phyloP scores from a whole-genome alignment of 352 stramenopile species.

The Phytophthora fragariaefolia region DNA sequence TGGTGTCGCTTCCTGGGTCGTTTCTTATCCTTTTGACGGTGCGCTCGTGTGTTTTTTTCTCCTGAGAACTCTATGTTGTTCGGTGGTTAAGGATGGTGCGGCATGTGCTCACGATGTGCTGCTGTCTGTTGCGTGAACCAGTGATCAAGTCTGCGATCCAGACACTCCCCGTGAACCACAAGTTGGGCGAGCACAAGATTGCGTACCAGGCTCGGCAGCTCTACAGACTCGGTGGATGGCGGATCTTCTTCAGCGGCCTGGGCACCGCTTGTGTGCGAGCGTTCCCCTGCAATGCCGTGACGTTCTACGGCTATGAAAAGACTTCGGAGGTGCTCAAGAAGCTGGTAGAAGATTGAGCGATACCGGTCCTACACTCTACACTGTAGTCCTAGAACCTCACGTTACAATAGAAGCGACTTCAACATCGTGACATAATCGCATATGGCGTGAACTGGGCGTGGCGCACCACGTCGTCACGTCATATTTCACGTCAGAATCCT shows the following conservation, averaged over 20 bases:
- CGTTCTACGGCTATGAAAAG: slow-evolving; percentile 88
- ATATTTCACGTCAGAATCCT: slow-evolving; percentile 31
- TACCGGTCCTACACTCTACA: slow-evolving; percentile 17
- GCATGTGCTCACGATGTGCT: slow-evolving; percentile 16
- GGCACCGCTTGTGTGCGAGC: slow-evolving; percentile 79
- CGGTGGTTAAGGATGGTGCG: slow-evolving; percentile 8
- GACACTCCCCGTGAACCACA: slow-evolving; percentile 66
- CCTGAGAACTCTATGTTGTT: background rate
- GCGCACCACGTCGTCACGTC: slow-evolving; percentile 15
- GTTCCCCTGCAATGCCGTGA: slow-evolving; percentile 88
- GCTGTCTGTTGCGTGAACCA: slow-evolving; percentile 16
- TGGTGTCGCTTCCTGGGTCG: slow-evolving; percentile 81
- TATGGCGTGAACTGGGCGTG: slow-evolving; percentile 14
- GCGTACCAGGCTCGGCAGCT: slow-evolving; percentile 72
- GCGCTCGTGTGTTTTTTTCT: slow-evolving; percentile 16
- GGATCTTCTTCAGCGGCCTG: slow-evolving; percentile 82
- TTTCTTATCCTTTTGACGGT: slow-evolving; percentile 87
- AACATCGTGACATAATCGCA: slow-evolving; percentile 29
- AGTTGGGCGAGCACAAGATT: slow-evolving; percentile 68
- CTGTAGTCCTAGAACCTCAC: slow-evolving; percentile 5
- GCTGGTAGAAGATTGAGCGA: slow-evolving; percentile 30
- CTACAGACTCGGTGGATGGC: slow-evolving; percentile 66
- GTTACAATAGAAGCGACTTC: slow-evolving; percentile 27
- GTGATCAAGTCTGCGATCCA: slow-evolving; percentile 90
- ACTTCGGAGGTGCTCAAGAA: slow-evolving; percentile 76